These are phyloP conservation scores for Craspedostauros australis DNA, from an alignment of 108 stramenopile species.

Conservation along the genomic window DNA sequence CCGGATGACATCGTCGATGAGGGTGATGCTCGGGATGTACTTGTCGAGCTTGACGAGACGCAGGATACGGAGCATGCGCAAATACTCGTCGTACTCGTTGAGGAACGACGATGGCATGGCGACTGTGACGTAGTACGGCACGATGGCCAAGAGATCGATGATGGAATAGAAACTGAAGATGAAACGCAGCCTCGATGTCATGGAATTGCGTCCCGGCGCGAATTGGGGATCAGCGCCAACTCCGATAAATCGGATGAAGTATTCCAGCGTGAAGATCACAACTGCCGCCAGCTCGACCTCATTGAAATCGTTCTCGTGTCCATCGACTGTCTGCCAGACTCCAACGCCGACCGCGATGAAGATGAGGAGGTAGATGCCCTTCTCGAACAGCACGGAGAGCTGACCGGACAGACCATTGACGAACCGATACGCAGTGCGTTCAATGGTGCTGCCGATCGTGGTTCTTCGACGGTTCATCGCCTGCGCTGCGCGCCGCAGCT, in stretches of 20 bases:
- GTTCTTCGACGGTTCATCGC: not conserved
- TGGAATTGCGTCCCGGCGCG: constrained; percentile 24
- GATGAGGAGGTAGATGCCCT: constrained; percentile 63
- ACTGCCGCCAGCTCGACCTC: constrained; percentile 72
- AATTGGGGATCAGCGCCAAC: constrained; percentile 68
- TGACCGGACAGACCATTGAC: constrained; percentile 63
- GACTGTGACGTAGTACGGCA: constrained; percentile 77
- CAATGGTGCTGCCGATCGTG: constrained; percentile 12
- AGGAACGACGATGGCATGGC: constrained; percentile 52
- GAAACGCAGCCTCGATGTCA: constrained; percentile 46
- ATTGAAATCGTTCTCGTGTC: constrained; percentile 50
- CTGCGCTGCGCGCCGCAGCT: constrained; percentile 10
- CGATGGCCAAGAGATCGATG: constrained; percentile 78
- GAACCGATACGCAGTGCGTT: constrained; percentile 46
- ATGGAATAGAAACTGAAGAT: constrained; percentile 80
- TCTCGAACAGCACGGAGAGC: constrained; percentile 48
- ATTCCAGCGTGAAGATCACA: constrained; percentile 84
- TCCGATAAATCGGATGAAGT: constrained; percentile 70
- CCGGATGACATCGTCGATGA: constrained; percentile 86
- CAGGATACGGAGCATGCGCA: constrained; percentile 80
- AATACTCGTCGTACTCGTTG: constrained; percentile 81
- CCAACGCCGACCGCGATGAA: constrained; percentile 56
- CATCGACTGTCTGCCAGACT: constrained; percentile 59
- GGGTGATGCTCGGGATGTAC: constrained; percentile 78
- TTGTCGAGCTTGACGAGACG: constrained; percentile 88